These are phyloP conservation scores for Lavandula angustifolia DNA, from an alignment of 257 asterid species.

Conservation along the genomic window DNA sequence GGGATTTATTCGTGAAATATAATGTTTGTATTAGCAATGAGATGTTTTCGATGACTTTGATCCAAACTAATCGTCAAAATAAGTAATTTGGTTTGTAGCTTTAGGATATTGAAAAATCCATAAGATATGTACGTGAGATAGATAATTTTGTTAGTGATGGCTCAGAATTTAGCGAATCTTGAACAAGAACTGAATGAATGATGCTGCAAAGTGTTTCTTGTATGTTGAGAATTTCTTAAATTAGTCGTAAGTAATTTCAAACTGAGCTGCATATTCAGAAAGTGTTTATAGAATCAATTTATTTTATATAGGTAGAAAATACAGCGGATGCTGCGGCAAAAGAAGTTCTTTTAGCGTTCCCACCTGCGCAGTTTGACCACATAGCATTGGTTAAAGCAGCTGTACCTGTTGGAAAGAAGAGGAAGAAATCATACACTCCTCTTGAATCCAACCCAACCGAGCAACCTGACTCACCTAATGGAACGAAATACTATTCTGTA, in stretches of 20 bases:
- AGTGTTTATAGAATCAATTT: slow-evolving; percentile 29
- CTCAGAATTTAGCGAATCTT: slow-evolving; percentile 4
- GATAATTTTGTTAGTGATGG: neutral
- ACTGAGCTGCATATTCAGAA: slow-evolving; percentile 11
- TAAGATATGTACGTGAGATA: neutral
- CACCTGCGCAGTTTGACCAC: slow-evolving; percentile 74
- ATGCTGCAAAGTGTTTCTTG: slow-evolving; percentile 1
- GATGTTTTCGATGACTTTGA: neutral
- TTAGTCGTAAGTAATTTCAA: too few species aligned
- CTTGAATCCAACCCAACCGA: slow-evolving; percentile 65
- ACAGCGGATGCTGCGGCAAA: slow-evolving; percentile 53
- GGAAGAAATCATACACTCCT: slow-evolving; percentile 67
- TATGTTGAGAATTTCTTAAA: slow-evolving; percentile 2
- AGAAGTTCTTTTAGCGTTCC: slow-evolving; percentile 72
- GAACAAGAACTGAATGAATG: slow-evolving; percentile 4
- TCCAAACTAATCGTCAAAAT: slow-evolving; percentile 10
- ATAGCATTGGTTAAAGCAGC: slow-evolving; percentile 86
- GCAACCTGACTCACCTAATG: slow-evolving; percentile 70
- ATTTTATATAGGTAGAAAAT: slow-evolving; percentile 70
- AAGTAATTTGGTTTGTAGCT: slow-evolving; percentile 3
- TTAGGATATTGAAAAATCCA: slow-evolving; percentile 1
- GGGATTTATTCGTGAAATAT: too few species aligned
- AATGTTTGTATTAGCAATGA: neutral
- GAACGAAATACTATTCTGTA: slow-evolving; percentile 62
- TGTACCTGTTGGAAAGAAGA: slow-evolving; percentile 68